Base-by-base conservation (phyloP, 768 basidiomycete species). In the Suillus hirtellus region DNA sequence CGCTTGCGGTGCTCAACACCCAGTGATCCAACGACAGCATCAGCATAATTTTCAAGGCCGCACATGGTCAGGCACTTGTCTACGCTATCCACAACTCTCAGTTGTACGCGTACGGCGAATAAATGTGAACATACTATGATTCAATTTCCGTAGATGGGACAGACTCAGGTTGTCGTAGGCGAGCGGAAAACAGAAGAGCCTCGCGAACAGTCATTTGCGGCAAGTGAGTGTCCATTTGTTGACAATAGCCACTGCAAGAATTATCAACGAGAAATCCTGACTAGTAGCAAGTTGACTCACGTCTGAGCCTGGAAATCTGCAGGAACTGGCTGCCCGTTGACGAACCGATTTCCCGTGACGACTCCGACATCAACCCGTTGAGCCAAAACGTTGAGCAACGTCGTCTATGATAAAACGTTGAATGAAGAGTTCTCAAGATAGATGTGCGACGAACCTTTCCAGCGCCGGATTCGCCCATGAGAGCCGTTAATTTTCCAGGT, bases 201-300 rank as follows among this genome's bases (percentile, higher is more conserved):
- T 95, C 92, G 34, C 90, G 84, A 15, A 95, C 92, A 8, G 92
- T 95, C 2, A 86, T 76, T 9, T 87, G 86, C 31, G 86, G 82
- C 21, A 89, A 81, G 75, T 95, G 94, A 0, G 87, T 89, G 67
- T 93, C 92, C 80, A 85, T 85, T 71, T 96, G 95, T 70, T 96
- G 93, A 64, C 88, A 89, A 69, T 92, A 94, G 0, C 90, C 92
- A 53, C 86, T 88, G 40, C 9, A 63, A 47, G 21, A 3, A 14
- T 12, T 4, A 43, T 64, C 17, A 47, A 9, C n/a, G 40, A 58
- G 12, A 19, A 10, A 42, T 42, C 27, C 7, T 31, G 11, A 49
- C 27, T 6, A 24, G 5, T 15, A n/a, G 19, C 19, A 56, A 9
- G 50, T 59, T 24, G 0, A 68, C 76, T 40, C 59, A 78, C 65